Base-by-base conservation (phyloP, 495 filamentous ascomycete genomes). In the Hyaloscypha bicolor region DNA sequence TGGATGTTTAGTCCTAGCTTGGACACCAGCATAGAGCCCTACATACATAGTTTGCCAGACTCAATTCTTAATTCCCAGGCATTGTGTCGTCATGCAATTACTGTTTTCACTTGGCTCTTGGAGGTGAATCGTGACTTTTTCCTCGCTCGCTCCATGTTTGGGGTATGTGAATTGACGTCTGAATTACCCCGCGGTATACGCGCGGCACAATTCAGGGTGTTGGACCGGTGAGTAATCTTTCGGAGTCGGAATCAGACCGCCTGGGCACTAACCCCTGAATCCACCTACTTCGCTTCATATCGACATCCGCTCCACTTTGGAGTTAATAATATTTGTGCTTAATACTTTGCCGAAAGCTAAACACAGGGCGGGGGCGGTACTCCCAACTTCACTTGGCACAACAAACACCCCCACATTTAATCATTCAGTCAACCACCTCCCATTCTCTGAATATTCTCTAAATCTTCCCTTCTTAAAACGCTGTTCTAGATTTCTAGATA, bases 31-130 rank as follows among this genome's bases (percentile, higher is more conserved):
- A 56, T 56, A 56, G 53, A 56, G 22, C 22, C 53, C 6, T 56
- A 31, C 53, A 56, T 56, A 56, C 53, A 56, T 56, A 16, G 53
- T 56, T 37, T 48, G 42, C 42, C 8, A 48, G 42, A 48, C 42
- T 48, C 42, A 48, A 48, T 48, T 48, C 16, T 16, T 48, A 48
- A 48, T 48, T 48, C 16, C 3, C 6, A 0, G 42, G 11, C 42
- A 48, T 48, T 48, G 16, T 48, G 42, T 48, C 42, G 6, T 48
- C 9, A 14, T 19, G 42, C 42, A 48, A 6, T 19, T 12, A 48
- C 16, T 12, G 42, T 48, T 12, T 48, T 48, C 42, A 14, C 9
- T 48, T 48, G 42, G 42, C 42, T 19, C 42, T 48, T 48, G 0
- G 9, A 14, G 8, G 9, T 48, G 42, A 48, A 2, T 48, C 42